Evolutionary conservation across 2,329 filamentous ascomycete genomes (phyloP).

Genomic region (Neofusicoccum parvum): DNA sequence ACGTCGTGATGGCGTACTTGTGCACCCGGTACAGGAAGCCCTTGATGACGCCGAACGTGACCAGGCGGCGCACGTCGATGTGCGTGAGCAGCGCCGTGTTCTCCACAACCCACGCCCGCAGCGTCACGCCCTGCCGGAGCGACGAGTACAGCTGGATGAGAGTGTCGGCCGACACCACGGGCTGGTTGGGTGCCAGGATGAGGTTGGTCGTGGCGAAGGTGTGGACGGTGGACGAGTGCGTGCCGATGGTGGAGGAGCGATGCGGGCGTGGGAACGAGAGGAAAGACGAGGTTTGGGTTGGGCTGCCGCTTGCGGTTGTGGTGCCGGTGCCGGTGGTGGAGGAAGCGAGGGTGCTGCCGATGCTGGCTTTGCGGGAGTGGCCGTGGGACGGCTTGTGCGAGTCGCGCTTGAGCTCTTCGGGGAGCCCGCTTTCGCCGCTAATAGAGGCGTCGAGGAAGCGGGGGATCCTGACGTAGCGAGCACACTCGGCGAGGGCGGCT

Average conservation of each 20-base stretch:
- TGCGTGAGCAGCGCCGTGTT: conserved; percentile 72
- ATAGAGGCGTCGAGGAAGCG: conserved; percentile 28
- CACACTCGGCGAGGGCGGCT: conserved; percentile 83
- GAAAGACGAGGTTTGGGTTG: not conserved
- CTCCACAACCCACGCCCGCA: conserved; percentile 82
- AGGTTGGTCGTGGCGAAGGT: conserved; percentile 11
- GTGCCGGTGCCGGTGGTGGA: not conserved
- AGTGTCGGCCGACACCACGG: conserved; percentile 32
- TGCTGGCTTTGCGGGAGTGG: conserved; percentile 21
- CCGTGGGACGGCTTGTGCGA: conserved; percentile 4
- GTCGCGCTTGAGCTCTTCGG: conserved; percentile 3
- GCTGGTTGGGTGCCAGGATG: conserved; percentile 17
- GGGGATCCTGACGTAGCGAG: conserved; percentile 68
- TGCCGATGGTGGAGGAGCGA: conserved; percentile 18
- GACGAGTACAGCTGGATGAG: conserved; percentile 83
- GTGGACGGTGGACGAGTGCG: not conserved
- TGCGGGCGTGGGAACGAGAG: not conserved
- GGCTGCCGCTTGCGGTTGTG: conserved; percentile 13
- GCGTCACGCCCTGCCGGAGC: conserved; percentile 79
- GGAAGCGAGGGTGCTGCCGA: conserved; percentile 8
- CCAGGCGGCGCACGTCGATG: conserved; percentile 86
- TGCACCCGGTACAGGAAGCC: conserved; percentile 91
- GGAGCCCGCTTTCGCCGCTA: not conserved
- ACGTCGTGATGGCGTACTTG: conserved; percentile 70
- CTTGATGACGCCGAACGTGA: conserved; percentile 96